Base-by-base conservation (phyloP, 352 stramenopile species). In the Phytophthora syringae region DNA sequence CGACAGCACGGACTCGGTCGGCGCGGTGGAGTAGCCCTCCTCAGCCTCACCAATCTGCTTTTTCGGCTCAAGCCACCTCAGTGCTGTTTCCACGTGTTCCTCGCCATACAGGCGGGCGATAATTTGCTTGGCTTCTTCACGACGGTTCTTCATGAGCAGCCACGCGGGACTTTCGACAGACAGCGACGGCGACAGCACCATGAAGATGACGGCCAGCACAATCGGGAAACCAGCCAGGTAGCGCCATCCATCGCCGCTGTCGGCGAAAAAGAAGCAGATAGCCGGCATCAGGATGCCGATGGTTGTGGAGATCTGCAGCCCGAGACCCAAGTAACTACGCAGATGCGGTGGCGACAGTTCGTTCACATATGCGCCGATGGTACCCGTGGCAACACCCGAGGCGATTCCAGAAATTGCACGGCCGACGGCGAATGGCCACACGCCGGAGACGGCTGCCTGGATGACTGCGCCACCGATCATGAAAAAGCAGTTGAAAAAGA, bases 191-290 rank as follows among this genome's bases (percentile, higher is more conserved):
- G 74, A 63, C 3, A 77, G 49, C 7, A 68, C 21, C 37, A 83
- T 54, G 52, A 78, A 80, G 24, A 78, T 22, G 0, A 24, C 61
- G 6, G 58, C 77, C 7, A 86, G 52, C 27, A 82, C 60, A 39
- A 79, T 73, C 12, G 76, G 77, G 50, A 86, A 79, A 12, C 59
- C 77, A 3, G 71, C 77, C 53, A 79, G 62, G 62, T 78, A 74
- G 13, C 77, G 74, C 74, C 74, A 86, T 43, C 70, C 75, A 39
- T 51, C 54, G 40, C 59, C 55, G 34, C 72, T 39, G n/a, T n/a
- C n/a, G n/a, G n/a, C n/a, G n/a, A n/a, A n/a, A n/a, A n/a, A n/a
- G n/a, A n/a, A n/a, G n/a, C 47, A 53, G 16, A 53, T 53, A 30
- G 47, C 47, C 27, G 47, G 47, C 27, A 53, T 20, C 25, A 53